A percentile compares a stretch with the other conserved stretches of the same genome.
phyloP scores from a whole-genome alignment of 2,329 filamentous ascomycete genomes.

The Diaporthe ilicicola region DNA sequence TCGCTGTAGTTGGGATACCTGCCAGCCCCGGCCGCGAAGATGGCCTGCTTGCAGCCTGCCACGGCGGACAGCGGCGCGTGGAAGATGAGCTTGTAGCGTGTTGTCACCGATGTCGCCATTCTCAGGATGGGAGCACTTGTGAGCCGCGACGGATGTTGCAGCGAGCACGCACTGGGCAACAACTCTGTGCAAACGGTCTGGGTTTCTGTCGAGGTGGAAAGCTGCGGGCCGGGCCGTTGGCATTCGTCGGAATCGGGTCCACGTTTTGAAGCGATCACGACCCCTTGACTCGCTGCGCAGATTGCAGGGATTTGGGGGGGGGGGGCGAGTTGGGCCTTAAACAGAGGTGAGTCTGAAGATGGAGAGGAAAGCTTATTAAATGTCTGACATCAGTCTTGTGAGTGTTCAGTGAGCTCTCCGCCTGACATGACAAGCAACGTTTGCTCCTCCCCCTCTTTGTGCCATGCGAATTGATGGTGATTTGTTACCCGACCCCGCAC shows the following conservation, averaged over 20 bases:
- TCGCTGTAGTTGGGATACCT: constrained; percentile 64
- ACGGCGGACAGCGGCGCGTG: constrained; percentile 55
- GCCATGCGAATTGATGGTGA: too few relatives aligned
- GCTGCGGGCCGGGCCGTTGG: constrained; percentile 1
- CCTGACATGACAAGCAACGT: too few relatives aligned
- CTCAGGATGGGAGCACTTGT: background rate
- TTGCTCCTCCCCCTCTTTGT: too few relatives aligned
- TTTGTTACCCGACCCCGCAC: too few relatives aligned
- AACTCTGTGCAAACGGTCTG: background rate
- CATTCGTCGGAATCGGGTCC: background rate
- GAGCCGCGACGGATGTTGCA: background rate
- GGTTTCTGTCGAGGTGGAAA: background rate
- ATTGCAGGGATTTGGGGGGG: background rate
- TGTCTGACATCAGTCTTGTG: too few relatives aligned
- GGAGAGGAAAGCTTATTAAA: too few relatives aligned
- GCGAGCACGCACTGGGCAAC: background rate
- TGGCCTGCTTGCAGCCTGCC: constrained; percentile 61
- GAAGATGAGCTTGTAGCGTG: constrained; percentile 54
- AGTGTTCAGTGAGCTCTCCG: too few relatives aligned
- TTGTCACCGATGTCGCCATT: constrained; percentile 25
- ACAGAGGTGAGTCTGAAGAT: background rate
- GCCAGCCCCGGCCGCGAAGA: constrained; percentile 67
- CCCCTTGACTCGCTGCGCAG: background rate
- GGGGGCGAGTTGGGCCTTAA: background rate
- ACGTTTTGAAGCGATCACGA: background rate